phyloP scores from a whole-genome alignment of 1,139 yeast genomes.

The Candida pseudocylindracea region DNA sequence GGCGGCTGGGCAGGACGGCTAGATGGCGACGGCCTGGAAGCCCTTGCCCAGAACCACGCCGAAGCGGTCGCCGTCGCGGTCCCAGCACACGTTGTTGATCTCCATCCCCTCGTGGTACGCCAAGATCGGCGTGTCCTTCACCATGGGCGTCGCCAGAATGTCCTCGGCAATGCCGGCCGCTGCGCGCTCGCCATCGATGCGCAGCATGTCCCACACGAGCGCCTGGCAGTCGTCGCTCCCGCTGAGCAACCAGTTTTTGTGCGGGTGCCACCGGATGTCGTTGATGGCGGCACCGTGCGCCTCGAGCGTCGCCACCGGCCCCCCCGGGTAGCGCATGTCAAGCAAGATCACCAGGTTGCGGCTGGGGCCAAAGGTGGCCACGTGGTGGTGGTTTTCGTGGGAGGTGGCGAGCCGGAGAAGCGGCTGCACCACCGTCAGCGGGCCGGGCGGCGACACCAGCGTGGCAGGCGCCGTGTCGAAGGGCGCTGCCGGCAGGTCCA shows the following conservation, averaged over 20 bases:
- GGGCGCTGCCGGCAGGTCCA: conserved; percentile 1
- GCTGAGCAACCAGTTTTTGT: conserved; percentile 38
- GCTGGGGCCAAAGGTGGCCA: conserved; percentile 60
- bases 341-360: conserved; percentile 45
- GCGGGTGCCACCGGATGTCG: conserved; percentile 70
- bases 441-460: conserved; percentile 1
- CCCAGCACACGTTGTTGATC: conserved; percentile 64
- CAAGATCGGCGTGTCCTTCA: conserved; percentile 18
- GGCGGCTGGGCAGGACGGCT: too few species aligned
- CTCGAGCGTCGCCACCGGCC: conserved; percentile 45
- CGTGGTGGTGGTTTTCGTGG: conserved; percentile 55
- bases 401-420: conserved; percentile 58
- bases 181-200: conserved; percentile 1
- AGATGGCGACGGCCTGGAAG: conserved; percentile 36
- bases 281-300: conserved; percentile 52
- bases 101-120: conserved; percentile 43
- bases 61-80: conserved; percentile 52
- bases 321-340: conserved; percentile 78
- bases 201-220: conserved; percentile 52
- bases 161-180: conserved; percentile 1
- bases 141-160: not conserved
- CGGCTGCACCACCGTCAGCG: conserved; percentile 24
- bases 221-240: conserved; percentile 90
- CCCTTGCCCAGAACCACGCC: conserved; percentile 67
- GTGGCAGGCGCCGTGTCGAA: too few species aligned